Conservation (phyloP, 345 rosid genomes). For the Turnera subulata region DNA sequence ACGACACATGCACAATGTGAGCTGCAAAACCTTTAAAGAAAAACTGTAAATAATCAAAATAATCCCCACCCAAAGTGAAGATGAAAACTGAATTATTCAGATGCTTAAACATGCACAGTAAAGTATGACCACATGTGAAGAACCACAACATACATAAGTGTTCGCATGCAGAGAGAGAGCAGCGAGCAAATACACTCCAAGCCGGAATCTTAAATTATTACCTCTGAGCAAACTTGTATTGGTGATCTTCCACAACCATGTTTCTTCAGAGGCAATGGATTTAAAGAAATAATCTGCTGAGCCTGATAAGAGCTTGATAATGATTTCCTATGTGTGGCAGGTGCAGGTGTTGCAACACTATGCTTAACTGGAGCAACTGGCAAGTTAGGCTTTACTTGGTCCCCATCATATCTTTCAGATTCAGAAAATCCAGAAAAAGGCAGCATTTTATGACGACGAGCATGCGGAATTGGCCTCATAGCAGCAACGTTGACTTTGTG, state of each 20-base stretch:
- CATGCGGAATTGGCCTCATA: slow-evolving; percentile 90
- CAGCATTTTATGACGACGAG: slow-evolving; percentile 68
- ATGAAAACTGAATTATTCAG: no score
- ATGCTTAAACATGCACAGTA: no score
- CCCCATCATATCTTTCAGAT: slow-evolving; percentile 70
- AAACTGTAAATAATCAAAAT: neutral
- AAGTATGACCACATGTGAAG: no score
- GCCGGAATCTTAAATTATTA: slow-evolving; percentile 21
- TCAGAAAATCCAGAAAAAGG: slow-evolving; percentile 75
- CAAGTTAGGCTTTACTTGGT: slow-evolving; percentile 57
- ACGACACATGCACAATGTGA: no score
- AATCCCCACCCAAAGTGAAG: no score
- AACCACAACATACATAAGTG: no score
- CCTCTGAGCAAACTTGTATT: slow-evolving; percentile 95
- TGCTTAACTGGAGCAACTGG: slow-evolving; percentile 62
- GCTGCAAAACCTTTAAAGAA: no score
- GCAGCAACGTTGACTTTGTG: slow-evolving; percentile 58
- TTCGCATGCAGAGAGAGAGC: neutral
- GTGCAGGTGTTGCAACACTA: slow-evolving; percentile 43
- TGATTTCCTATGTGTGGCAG: slow-evolving; percentile 65
- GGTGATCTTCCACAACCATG: slow-evolving; percentile 98
- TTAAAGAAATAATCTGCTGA: slow-evolving; percentile 85
- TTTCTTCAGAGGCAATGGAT: slow-evolving; percentile 92
- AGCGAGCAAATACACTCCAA: neutral
- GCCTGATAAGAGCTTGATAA: slow-evolving; percentile 76